Evolutionary conservation across 768 basidiomycete genomes (phyloP).

Genomic region (Calocybe cyanea): DNA sequence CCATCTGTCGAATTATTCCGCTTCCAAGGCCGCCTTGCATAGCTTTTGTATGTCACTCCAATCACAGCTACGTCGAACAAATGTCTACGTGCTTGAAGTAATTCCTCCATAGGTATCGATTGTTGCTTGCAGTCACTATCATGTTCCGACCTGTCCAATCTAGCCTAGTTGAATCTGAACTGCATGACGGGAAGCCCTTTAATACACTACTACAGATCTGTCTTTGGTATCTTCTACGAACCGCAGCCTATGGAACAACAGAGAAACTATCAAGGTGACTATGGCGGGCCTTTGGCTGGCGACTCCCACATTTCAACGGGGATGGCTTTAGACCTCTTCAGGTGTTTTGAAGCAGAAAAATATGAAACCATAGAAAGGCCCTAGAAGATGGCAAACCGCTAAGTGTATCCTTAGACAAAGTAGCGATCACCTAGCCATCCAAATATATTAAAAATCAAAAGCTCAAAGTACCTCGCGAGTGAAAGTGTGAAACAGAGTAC

Average conservation of each 20-base stretch:
- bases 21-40: constrained; percentile 56
- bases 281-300: constrained; percentile 26
- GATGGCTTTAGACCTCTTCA: constrained; percentile 17
- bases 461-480: too few species aligned
- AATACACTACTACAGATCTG: not conserved
- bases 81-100: constrained; percentile 53
- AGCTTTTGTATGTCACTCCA: constrained; percentile 47
- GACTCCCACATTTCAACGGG: constrained; percentile 25
- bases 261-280: constrained; percentile 35
- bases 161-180: constrained; percentile 58
- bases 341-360: constrained; percentile 33
- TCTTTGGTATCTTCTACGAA: not conserved
- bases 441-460: too few species aligned
- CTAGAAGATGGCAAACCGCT: constrained; percentile 10
- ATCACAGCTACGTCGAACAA: constrained; percentile 42
- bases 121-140: too few species aligned
- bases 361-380: constrained; percentile 21
- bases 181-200: constrained; percentile 49
- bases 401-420: too few species aligned
- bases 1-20: constrained; percentile 45
- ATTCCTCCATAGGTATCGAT: constrained; percentile 47
- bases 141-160: not conserved
- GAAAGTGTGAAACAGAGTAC: too few species aligned
- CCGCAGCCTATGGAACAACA: constrained; percentile 48
- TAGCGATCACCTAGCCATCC: too few species aligned